phyloP scores from a whole-genome alignment of 73 alveolate genomes.

The Paramecium caudatum region DNA sequence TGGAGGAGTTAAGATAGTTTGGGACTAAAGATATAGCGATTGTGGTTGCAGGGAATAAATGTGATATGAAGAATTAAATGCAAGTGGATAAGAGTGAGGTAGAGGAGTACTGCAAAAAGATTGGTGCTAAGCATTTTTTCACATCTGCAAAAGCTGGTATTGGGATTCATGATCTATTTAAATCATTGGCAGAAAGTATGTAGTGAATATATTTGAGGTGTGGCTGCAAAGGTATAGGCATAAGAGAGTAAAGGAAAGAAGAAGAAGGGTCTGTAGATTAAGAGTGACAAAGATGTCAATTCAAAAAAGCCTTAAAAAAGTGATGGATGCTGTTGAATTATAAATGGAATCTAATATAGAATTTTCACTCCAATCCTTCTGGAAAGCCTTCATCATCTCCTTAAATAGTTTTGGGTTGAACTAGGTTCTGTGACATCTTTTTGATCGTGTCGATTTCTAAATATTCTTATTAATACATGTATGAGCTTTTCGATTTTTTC shows the following conservation, averaged over 20 bases:
- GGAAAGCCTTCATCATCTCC: constrained; percentile 50
- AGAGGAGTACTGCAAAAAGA: constrained; percentile 81
- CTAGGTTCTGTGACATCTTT: constrained; percentile 43
- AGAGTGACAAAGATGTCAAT: constrained; percentile 7
- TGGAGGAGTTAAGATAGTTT: constrained; percentile 83
- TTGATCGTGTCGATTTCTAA: constrained; percentile 47
- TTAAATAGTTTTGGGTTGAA: constrained; percentile 34
- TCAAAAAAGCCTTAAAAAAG: background rate
- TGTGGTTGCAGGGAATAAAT: constrained; percentile 91
- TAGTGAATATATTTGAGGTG: background rate
- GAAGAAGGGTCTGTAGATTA: constrained; percentile 59
- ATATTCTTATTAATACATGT: background rate
- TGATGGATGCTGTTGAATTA: constrained; percentile 55
- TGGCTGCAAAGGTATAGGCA: background rate
- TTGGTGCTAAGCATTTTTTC: constrained; percentile 85
- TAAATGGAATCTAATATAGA: constrained; percentile 21
- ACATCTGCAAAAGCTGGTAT: constrained; percentile 91
- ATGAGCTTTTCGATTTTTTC: constrained; percentile 46
- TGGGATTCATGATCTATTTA: constrained; percentile 85
- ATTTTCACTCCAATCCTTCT: constrained; percentile 60
- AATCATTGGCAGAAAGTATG: constrained; percentile 68
- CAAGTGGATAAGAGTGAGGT: constrained; percentile 70
- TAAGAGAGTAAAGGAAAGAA: constrained; percentile 38
- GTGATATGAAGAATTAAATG: constrained; percentile 87
- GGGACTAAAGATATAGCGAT: constrained; percentile 83